Conservation (phyloP, 2,329 filamentous ascomycete species). For the Hortaea werneckii region DNA sequence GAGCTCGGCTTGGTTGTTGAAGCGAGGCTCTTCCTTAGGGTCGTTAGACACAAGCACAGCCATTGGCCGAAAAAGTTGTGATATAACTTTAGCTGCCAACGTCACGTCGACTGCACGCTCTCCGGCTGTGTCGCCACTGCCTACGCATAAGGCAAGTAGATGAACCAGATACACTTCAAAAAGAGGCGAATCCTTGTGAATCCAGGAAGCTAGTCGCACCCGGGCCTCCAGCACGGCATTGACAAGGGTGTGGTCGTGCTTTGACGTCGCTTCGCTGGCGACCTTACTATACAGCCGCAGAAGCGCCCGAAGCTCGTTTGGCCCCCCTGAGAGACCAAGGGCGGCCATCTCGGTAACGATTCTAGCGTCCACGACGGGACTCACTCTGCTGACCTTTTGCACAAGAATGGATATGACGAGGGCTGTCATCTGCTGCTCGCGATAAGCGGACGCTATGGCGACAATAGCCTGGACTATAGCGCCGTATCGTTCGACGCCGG, state of each 20-base stretch:
- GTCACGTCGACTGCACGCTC: conserved; percentile 43
- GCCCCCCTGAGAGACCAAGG: conserved; percentile 65
- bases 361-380: conserved; percentile 65
- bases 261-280: conserved; percentile 60
- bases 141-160: conserved; percentile 76
- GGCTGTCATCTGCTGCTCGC: conserved; percentile 85
- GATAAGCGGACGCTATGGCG: conserved; percentile 69
- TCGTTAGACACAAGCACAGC: conserved; percentile 69
- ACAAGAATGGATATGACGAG: conserved; percentile 89
- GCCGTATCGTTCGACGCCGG: conserved; percentile 64
- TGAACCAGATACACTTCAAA: conserved; percentile 78
- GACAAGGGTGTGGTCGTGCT: conserved; percentile 56
- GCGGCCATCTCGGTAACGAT: conserved; percentile 76
- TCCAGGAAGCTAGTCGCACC: conserved; percentile 62
- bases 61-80: conserved; percentile 77
- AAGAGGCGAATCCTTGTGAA: conserved; percentile 59
- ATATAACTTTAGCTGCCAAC: conserved; percentile 76
- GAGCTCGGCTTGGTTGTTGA: conserved; percentile 41
- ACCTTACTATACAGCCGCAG: conserved; percentile 74
- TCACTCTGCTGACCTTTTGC: conserved; percentile 89
- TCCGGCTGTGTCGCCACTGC: conserved; percentile 73
- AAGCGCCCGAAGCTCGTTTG: conserved; percentile 73
- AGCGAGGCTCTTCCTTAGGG: conserved; percentile 27
- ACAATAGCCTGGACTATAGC: conserved; percentile 95
- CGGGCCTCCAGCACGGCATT: conserved; percentile 71